Conservation (phyloP, 2,329 filamentous ascomycete genomes). For the Stachybotrys chlorohalonatus region DNA sequence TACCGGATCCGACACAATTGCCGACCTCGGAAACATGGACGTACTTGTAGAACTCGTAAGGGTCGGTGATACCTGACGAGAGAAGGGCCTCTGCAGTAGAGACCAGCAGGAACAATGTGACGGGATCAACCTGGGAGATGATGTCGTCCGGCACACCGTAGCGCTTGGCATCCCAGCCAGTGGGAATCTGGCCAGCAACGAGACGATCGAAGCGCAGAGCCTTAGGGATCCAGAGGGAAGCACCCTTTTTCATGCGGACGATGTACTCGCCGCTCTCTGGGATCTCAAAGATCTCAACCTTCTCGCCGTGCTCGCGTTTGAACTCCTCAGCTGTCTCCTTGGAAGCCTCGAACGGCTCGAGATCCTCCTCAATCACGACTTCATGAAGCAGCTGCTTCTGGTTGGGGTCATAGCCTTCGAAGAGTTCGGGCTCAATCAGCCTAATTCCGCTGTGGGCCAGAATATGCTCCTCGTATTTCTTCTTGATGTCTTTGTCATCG, state of each 20-base stretch:
- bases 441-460: slow-evolving; percentile 96
- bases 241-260: slow-evolving; percentile 91
- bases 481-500: slow-evolving; percentile 95
- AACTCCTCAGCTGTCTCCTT: slow-evolving; percentile 98
- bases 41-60: slow-evolving; percentile 99
- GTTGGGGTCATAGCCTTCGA: slow-evolving; percentile 93
- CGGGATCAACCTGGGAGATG: slow-evolving; percentile 92
- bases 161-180: slow-evolving; percentile 91
- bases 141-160: slow-evolving; percentile 98
- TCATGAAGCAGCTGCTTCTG: slow-evolving; percentile 98
- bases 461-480: slow-evolving; percentile 95
- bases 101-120: slow-evolving; percentile 90
- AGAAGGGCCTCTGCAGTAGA: slow-evolving; percentile 88
- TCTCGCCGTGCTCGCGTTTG: slow-evolving; percentile 92
- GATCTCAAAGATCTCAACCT: slow-evolving; percentile 95
- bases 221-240: slow-evolving; percentile 91
- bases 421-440: slow-evolving; percentile 93
- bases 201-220: slow-evolving; percentile 94
- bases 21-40: slow-evolving; percentile 96
- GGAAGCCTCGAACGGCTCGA: slow-evolving; percentile 93
- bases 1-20: slow-evolving; percentile 97
- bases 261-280: slow-evolving; percentile 89
- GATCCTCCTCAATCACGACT: slow-evolving; percentile 92
- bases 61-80: slow-evolving; percentile 91
- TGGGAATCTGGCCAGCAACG: slow-evolving; percentile 93